These are phyloP conservation scores for Diatrype stigma DNA, from an alignment of 2,329 filamentous ascomycete genomes.

Conservation along the genomic window DNA sequence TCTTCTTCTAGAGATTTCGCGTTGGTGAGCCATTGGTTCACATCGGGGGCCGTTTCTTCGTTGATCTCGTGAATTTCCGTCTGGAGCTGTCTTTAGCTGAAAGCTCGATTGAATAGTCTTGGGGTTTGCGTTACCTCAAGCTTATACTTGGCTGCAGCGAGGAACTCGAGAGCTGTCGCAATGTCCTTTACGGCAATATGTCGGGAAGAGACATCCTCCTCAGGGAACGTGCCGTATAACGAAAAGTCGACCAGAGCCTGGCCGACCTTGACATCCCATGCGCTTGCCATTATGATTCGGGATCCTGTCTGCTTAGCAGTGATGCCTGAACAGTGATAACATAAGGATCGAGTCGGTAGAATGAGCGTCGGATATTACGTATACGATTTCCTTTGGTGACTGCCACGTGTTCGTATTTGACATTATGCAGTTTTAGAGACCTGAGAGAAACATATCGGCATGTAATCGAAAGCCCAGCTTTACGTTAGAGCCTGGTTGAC, in stretches of 20 bases:
- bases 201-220: slow-evolving; percentile 39
- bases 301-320: background rate
- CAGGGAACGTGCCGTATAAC: slow-evolving; percentile 40
- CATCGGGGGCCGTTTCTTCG: slow-evolving; percentile 70
- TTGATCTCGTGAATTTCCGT: slow-evolving; percentile 72
- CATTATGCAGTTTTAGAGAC: too few species aligned
- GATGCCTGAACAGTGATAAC: too few species aligned
- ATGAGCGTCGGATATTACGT: background rate
- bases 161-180: slow-evolving; percentile 35
- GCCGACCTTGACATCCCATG: slow-evolving; percentile 35
- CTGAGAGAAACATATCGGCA: too few species aligned
- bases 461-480: background rate
- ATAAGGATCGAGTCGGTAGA: background rate
- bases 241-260: slow-evolving; percentile 63
- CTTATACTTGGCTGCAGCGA: slow-evolving; percentile 38
- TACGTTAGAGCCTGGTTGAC: too few species aligned
- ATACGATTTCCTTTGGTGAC: too few species aligned
- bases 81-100: slow-evolving; percentile 32
- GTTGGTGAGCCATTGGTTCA: slow-evolving; percentile 81
- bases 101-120: background rate
- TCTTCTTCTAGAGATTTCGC: slow-evolving; percentile 82
- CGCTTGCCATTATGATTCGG: slow-evolving; percentile 24
- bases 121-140: slow-evolving; percentile 35
- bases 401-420: too few species aligned
- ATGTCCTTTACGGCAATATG: slow-evolving; percentile 32